Evolutionary conservation across 1,284 basidiomycete genomes (phyloP).

Genomic region (Microbotryum lychnidis-dioicae): DNA sequence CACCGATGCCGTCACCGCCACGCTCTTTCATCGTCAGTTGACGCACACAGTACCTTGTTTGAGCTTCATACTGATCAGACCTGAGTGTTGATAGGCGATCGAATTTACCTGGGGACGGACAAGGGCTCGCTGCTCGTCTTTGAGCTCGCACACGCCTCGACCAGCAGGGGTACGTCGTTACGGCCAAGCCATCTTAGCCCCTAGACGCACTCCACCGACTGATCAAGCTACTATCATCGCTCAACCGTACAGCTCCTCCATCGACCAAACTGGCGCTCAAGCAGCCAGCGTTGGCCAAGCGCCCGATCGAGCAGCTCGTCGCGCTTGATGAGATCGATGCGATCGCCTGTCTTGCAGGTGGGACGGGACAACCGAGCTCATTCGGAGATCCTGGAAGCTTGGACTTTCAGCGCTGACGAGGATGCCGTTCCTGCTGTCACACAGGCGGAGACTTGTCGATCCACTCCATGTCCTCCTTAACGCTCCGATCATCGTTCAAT

Average conservation of each 20-base stretch:
- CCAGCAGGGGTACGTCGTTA: slow-evolving; percentile 2
- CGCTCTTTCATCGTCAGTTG: slow-evolving; percentile 18
- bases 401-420: background rate
- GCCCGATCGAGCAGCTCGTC: slow-evolving; percentile 75
- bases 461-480: slow-evolving; percentile 14
- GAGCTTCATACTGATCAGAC: too few relatives aligned
- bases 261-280: slow-evolving; percentile 53
- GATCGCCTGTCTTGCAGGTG: slow-evolving; percentile 72
- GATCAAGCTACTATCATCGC: background rate
- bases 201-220: too few relatives aligned
- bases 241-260: slow-evolving; percentile 2
- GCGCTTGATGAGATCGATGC: slow-evolving; percentile 74
- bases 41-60: background rate
- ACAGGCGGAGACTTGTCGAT: slow-evolving; percentile 24
- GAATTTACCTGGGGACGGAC: slow-evolving; percentile 26
- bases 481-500: slow-evolving; percentile 16
- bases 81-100: slow-evolving; percentile 13
- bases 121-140: slow-evolving; percentile 26
- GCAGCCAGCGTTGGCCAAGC: slow-evolving; percentile 57
- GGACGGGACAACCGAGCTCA: slow-evolving; percentile 31
- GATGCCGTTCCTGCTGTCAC: background rate
- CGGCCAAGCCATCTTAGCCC: too few relatives aligned
- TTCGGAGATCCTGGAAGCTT: background rate
- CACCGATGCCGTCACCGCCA: slow-evolving; percentile 15
- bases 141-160: slow-evolving; percentile 16